A percentile compares a stretch with the other conserved stretches of the same genome.
Evolutionary conservation across 2,329 filamentous ascomycete genomes (phyloP).

Genomic region (Botrytis hyacinthi): DNA sequence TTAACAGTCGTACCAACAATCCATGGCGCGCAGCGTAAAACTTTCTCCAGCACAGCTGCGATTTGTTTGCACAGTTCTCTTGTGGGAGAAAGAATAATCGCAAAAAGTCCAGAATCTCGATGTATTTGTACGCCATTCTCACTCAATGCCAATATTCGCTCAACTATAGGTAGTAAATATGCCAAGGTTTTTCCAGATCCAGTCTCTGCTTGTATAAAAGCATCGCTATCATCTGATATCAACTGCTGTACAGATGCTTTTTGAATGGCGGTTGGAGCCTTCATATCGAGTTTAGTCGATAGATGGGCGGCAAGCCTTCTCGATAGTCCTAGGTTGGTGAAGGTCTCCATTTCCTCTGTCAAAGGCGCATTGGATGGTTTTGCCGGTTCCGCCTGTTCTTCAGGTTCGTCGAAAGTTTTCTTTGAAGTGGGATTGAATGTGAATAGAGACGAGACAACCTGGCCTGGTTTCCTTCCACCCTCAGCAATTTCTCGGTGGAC

Average conservation of each 20-base stretch:
- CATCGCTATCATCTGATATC: slow-evolving; percentile 77
- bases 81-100: slow-evolving; percentile 89
- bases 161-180: slow-evolving; percentile 90
- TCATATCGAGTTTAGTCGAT: slow-evolving; percentile 79
- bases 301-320: slow-evolving; percentile 78
- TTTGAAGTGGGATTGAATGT: slow-evolving; percentile 79
- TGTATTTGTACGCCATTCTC: slow-evolving; percentile 58
- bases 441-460: slow-evolving; percentile 88
- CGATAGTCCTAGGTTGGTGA: slow-evolving; percentile 81
- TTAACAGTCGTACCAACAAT: slow-evolving; percentile 85
- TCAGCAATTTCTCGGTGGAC: slow-evolving; percentile 34
- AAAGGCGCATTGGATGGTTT: slow-evolving; percentile 90
- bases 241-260: slow-evolving; percentile 82
- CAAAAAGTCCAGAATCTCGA: slow-evolving; percentile 85
- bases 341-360: slow-evolving; percentile 77
- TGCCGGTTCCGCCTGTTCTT: slow-evolving; percentile 52
- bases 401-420: slow-evolving; percentile 53
- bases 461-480: slow-evolving; percentile 45
- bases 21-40: slow-evolving; percentile 89
- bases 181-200: slow-evolving; percentile 96
- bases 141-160: slow-evolving; percentile 79
- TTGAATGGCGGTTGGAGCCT: slow-evolving; percentile 91
- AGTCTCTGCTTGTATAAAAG: slow-evolving; percentile 95
- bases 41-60: slow-evolving; percentile 75
- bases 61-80: slow-evolving; percentile 95